Evolutionary conservation across 208 protist genomes (phyloP), one percentile per base, ranked within the genome.

Genomic region (Angomonas deanei): DNA sequence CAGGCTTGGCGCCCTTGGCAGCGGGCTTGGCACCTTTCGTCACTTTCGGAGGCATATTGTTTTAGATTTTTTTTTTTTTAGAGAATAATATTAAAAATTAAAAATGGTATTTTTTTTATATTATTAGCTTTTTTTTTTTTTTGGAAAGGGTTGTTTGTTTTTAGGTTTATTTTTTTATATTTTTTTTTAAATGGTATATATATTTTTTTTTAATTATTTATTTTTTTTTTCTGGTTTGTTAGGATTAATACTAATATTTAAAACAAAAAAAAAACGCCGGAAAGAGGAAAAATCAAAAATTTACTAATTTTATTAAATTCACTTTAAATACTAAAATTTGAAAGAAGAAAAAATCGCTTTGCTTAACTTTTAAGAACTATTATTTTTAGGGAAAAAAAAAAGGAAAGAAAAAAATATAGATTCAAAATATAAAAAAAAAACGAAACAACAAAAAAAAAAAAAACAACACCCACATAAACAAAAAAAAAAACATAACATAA

Each of bases 61-160:
- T n/a, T 59, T 60, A 58, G n/a, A 62, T 56, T 72, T 67, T 50
- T 64, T 8, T 32, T 50, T 42, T 27, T 74, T 46, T 61, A 55
- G 17, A 30, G 32, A 54, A 54, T 17, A 4, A 30, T n/a, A n/a
- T n/a, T n/a, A n/a, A n/a, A n/a, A n/a, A n/a, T n/a, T n/a, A n/a
- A n/a, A n/a, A n/a, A n/a, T n/a, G n/a, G n/a, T n/a, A n/a, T n/a
- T n/a, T n/a, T n/a, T n/a, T n/a, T n/a, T n/a, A n/a, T n/a, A n/a
- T n/a, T n/a, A n/a, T n/a, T n/a, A n/a, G n/a, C n/a, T n/a, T n/a
- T n/a, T n/a, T n/a, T n/a, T n/a, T n/a, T n/a, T n/a, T n/a, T n/a
- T n/a, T n/a, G n/a, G n/a, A n/a, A n/a, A n/a, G n/a, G n/a, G n/a
- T n/a, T n/a, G n/a, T n/a, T n/a, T n/a, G n/a, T n/a, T n/a, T n/a